These are phyloP conservation scores for Trichosporon sp. DNA, from an alignment of 1,284 basidiomycete species.

Conservation along the genomic window DNA sequence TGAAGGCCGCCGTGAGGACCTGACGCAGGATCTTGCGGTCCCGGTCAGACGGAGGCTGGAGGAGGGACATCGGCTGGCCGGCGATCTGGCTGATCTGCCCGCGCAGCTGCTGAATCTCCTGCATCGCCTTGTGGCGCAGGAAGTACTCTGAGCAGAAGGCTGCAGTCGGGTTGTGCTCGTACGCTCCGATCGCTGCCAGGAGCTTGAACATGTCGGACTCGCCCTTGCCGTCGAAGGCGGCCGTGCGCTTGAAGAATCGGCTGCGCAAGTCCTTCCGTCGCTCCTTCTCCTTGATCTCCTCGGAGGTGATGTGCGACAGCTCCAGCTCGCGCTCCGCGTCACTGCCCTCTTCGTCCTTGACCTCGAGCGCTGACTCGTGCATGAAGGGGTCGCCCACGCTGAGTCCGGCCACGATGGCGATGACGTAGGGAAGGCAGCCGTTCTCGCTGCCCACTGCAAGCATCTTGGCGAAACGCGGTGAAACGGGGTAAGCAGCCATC, in stretches of 20 bases:
- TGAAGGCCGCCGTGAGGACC: conserved; percentile 80
- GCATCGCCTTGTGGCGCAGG: conserved; percentile 93
- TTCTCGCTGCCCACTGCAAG: conserved; percentile 87
- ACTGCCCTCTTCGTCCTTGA: conserved; percentile 48
- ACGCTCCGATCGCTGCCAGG: conserved; percentile 89
- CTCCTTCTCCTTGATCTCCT: conserved; percentile 63
- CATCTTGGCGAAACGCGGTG: conserved; percentile 91
- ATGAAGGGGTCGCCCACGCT: conserved; percentile 96
- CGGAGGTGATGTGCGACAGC: conserved; percentile 56
- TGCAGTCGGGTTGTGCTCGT: conserved; percentile 77
- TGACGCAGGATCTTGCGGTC: conserved; percentile 89
- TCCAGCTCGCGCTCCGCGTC: conserved; percentile 51
- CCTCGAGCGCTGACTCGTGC: conserved; percentile 63
- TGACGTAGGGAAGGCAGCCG: conserved; percentile 83
- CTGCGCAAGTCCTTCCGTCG: conserved; percentile 59
- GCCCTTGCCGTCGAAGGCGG: conserved; percentile 64
- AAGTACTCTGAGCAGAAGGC: conserved; percentile 86
- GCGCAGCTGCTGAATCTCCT: conserved; percentile 97
- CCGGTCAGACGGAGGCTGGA: conserved; percentile 50
- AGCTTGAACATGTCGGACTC: conserved; percentile 83
- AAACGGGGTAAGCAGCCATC: conserved; percentile 91
- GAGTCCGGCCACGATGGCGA: conserved; percentile 84
- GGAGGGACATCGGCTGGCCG: conserved; percentile 58
- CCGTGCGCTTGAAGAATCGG: conserved; percentile 72
- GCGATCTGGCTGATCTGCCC: conserved; percentile 82